These are phyloP conservation scores for Neocatenulostroma microsporum DNA, from an alignment of 2,329 filamentous ascomycete species.

Conservation along the genomic window DNA sequence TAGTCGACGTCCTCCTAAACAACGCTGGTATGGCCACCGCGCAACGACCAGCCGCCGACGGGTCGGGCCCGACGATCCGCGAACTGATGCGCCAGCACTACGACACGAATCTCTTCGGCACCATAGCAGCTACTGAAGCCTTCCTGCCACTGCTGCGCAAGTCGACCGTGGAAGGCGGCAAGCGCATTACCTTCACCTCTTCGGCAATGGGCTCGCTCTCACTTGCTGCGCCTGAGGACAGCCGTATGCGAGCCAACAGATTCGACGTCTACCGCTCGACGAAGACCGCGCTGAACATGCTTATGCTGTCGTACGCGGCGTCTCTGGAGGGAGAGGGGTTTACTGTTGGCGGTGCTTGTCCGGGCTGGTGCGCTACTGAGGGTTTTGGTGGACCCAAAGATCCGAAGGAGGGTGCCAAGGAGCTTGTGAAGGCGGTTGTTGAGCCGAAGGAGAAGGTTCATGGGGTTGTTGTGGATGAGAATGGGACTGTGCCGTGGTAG, in stretches of 20 bases:
- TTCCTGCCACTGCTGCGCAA: constrained; percentile 24
- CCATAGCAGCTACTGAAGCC: constrained; percentile 17
- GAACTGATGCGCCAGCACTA: constrained; percentile 17
- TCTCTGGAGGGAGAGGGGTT: constrained; percentile 21
- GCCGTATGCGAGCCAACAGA: constrained; percentile 1
- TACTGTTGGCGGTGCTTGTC: constrained; percentile 16
- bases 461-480: constrained; percentile 17
- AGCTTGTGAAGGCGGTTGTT: constrained; percentile 16
- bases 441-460: constrained; percentile 22
- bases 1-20: constrained; percentile 17
- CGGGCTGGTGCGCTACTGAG: constrained; percentile 13
- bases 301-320: constrained; percentile 15
- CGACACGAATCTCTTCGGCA: constrained; percentile 25
- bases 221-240: constrained; percentile 4
- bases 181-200: constrained; percentile 23
- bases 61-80: constrained; percentile 8
- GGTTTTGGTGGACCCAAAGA: constrained; percentile 16
- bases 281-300: constrained; percentile 25
- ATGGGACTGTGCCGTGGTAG: constrained; percentile 20
- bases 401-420: constrained; percentile 24
- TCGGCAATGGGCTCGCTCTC: constrained; percentile 17
- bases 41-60: constrained; percentile 4
- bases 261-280: constrained; percentile 18
- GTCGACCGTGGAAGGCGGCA: constrained; percentile 12
- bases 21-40: constrained; percentile 29